A percentile compares a stretch with the other conserved stretches of the same genome.
phyloP scores from a whole-genome alignment of 129 eudicot species.

The sunflower (Helianthus annuus) region DNA sequence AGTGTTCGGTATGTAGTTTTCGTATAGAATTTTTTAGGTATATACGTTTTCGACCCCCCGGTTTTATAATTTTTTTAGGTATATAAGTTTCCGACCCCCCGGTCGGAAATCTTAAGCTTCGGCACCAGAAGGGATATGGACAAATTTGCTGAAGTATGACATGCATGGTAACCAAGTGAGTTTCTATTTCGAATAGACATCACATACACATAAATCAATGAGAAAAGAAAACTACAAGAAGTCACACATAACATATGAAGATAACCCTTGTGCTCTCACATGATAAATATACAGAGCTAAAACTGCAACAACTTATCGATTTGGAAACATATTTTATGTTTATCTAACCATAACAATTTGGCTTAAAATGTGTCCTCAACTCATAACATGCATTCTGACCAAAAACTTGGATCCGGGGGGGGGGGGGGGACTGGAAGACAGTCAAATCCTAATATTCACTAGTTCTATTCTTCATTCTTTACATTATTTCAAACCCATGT shows the following conservation, averaged over 20 bases:
- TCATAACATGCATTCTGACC: background rate
- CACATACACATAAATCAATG: background rate
- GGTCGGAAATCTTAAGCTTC: too few species aligned
- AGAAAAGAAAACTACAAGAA: background rate
- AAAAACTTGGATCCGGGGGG: background rate
- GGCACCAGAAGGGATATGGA: background rate
- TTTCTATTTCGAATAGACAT: background rate
- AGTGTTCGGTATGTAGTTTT: too few species aligned
- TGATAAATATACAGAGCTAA: background rate
- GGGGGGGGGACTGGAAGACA: background rate
- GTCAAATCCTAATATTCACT: background rate
- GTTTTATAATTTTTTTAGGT: too few species aligned
- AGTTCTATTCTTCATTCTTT: background rate
- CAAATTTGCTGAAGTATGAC: background rate
- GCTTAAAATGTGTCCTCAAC: background rate
- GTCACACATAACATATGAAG: background rate
- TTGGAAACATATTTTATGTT: background rate
- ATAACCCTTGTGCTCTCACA: background rate
- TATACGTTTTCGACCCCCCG: too few species aligned
- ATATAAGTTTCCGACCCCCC: too few species aligned
- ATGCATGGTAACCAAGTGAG: background rate
- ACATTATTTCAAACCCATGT: background rate
- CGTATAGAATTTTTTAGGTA: too few species aligned
- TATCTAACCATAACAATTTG: background rate
- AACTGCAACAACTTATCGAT: too few species aligned